Evolutionary conservation across 306 rosid genomes (phyloP).

Genomic region (Casuarina equisetifolia): DNA sequence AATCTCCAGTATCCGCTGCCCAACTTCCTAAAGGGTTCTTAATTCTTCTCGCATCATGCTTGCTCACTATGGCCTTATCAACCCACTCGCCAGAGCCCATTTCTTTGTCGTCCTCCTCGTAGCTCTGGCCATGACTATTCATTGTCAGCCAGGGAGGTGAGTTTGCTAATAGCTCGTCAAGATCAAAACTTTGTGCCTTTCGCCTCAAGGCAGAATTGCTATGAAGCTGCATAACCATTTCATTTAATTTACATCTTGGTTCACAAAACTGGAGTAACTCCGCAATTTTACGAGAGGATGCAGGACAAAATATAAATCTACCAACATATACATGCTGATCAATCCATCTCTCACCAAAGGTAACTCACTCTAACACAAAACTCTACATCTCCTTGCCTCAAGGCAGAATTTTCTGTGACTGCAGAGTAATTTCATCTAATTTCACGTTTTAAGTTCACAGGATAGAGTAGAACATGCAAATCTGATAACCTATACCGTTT

Average conservation of each 20-base stretch:
- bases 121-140: constrained; percentile 56
- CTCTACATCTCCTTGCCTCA: too few species aligned
- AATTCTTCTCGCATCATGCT: constrained; percentile 58
- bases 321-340: background rate
- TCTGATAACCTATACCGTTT: too few species aligned
- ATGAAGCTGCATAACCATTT: constrained; percentile 53
- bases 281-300: background rate
- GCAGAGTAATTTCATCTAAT: too few species aligned
- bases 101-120: constrained; percentile 75
- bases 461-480: too few species aligned
- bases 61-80: constrained; percentile 97
- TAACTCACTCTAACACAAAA: too few species aligned
- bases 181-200: constrained; percentile 73
- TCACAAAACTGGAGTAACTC: constrained; percentile 13
- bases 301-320: background rate
- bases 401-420: too few species aligned
- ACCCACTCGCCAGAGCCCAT: constrained; percentile 78
- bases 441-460: too few species aligned
- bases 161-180: constrained; percentile 68
- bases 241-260: constrained; percentile 18
- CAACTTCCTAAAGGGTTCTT: constrained; percentile 66
- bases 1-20: constrained; percentile 67
- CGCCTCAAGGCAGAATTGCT: constrained; percentile 48
- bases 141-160: constrained; percentile 95
- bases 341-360: background rate